Base-by-base conservation (phyloP, 495 filamentous ascomycete species). In the Gamarada debralockiae region DNA sequence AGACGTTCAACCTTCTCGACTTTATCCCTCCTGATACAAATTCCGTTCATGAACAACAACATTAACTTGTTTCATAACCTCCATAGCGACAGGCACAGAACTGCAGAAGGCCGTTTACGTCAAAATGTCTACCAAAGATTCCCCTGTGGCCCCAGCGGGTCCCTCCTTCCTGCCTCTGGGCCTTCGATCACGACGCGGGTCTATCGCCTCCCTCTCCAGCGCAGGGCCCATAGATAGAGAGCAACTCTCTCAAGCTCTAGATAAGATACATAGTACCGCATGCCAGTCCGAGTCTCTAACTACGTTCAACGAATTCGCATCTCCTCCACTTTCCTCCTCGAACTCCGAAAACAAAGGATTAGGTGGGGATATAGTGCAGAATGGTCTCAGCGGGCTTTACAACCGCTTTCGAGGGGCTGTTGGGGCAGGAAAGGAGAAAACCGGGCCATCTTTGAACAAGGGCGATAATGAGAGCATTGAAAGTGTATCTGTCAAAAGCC, bases 251-350 rank as follows among this genome's bases (percentile, higher is more conserved):
- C 78, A 88, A 49, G 76, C 85, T 13, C 79, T 97, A 29, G 88
- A 93, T 66, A 82, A 87, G 48, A 95, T 96, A 29, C 91, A 97
- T 69, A 87, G 70, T 14, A 75, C 85, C 18, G 89, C 91, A 5
- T 92, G 85, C 58, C 87, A 88, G 55, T 86, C 87, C 12, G 85
- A 85, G 27, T 76, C 79, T 29, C 73, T 95, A 12, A 96, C 90
- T 9, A 90, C 87, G 17, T 97, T 97, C 70, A 91, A 92, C 67
- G 90, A 95, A 43, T 89, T 93, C 51, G 85, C 75, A 10, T 79
- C 73, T 42, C 85, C 70, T 54, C 87, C 71, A 48, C 79, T 66
- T 39, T 73, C 57, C 49, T 76, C 39, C 67, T 72, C 80, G 3
- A 68, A 70, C 15, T 67, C 68, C 21, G 89, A 95, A 56, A 80